These are phyloP conservation scores for Penicillium sp. DNA, from an alignment of 2,329 filamentous ascomycete genomes.

Conservation along the genomic window DNA sequence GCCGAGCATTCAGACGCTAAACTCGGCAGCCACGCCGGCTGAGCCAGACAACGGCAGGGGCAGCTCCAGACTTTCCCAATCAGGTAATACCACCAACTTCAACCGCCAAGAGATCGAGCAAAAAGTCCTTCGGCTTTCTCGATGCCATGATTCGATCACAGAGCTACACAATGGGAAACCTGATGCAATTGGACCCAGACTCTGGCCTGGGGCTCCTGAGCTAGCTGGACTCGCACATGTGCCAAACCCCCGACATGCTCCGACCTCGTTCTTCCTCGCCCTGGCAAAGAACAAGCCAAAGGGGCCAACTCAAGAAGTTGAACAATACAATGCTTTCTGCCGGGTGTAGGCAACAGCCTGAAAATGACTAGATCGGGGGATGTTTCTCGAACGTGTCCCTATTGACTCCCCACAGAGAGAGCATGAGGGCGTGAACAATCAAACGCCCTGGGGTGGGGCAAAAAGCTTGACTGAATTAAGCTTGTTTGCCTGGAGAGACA, in stretches of 20 bases:
- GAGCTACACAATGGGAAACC: neutral
- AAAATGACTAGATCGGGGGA: neutral
- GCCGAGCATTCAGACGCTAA: neutral
- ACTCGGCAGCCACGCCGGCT: constrained; percentile 3
- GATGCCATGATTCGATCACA: neutral
- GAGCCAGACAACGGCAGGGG: neutral
- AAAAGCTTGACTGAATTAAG: neutral
- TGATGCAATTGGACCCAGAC: no score
- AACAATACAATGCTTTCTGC: neutral
- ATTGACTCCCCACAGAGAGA: neutral
- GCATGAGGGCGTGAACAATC: neutral
- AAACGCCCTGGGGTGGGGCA: no score
- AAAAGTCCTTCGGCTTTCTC: neutral
- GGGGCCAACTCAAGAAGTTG: neutral
- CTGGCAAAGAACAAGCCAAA: no score
- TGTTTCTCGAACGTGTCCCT: neutral
- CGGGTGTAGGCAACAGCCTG: neutral
- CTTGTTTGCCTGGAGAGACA: neutral
- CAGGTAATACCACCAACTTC: neutral
- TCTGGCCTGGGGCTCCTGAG: neutral
- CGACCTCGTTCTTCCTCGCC: neutral
- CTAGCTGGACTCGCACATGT: neutral
- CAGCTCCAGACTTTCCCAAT: neutral
- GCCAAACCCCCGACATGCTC: neutral
- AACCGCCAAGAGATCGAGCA: neutral